Evolutionary conservation across 768 basidiomycete species (phyloP).

Genomic region (Naematelia encephala): DNA sequence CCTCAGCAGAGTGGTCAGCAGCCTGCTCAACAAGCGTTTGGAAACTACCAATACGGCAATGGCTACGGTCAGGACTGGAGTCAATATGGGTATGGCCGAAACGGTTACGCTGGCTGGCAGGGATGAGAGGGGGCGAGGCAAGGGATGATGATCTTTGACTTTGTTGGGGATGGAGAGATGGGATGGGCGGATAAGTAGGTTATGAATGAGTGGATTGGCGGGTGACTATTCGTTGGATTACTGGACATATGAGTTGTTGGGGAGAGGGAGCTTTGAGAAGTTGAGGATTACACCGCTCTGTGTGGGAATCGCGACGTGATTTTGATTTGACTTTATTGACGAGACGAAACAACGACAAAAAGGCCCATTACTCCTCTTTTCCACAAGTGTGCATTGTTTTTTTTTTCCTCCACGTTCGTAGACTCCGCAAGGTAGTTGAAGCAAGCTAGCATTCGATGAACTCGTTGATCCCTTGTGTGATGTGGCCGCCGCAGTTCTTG

Average conservation of each 20-base stretch:
- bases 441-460: neutral
- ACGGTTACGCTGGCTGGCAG: conserved; percentile 40
- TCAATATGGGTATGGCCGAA: conserved; percentile 39
- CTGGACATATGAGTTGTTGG: neutral
- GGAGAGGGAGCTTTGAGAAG: neutral
- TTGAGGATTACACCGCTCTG: neutral
- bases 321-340: neutral
- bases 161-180: neutral
- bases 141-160: too few species aligned
- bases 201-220: neutral
- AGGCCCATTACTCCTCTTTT: too few species aligned
- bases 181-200: neutral
- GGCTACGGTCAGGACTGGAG: conserved; percentile 43
- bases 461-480: neutral
- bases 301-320: neutral
- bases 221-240: neutral
- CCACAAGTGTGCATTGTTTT: neutral
- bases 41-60: conserved; percentile 26
- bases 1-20: conserved; percentile 26
- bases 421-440: neutral
- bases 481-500: neutral
- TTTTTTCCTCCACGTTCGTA: too few species aligned
- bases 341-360: neutral
- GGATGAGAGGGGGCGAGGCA: too few species aligned
- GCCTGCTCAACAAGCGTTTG: conserved; percentile 15